Conservation (phyloP, 805 yeast genomes). For the Pichia nanzhaoensis region DNA sequence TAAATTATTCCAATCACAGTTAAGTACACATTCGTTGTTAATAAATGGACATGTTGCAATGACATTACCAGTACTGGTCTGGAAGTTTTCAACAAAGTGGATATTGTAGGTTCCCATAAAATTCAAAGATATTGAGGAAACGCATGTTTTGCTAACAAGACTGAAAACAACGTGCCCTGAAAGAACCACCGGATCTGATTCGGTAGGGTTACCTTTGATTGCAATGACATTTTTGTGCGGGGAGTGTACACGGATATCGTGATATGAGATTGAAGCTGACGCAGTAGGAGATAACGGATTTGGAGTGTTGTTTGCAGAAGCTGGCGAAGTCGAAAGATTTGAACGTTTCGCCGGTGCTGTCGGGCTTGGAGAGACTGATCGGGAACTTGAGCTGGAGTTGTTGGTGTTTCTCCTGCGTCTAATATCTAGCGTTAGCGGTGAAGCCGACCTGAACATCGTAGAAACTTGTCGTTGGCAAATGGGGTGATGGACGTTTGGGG, state of each 20-base stretch:
- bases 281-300: not conserved
- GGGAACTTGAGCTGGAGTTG: not conserved
- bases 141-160: not conserved
- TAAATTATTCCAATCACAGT: constrained; percentile 44
- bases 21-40: constrained; percentile 35
- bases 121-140: constrained; percentile 27
- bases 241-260: constrained; percentile 21
- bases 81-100: constrained; percentile 33
- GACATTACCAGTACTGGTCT: constrained; percentile 23
- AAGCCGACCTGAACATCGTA: constrained; percentile 1
- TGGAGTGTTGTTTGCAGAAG: too few relatives aligned
- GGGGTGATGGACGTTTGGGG: too few relatives aligned
- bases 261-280: not conserved
- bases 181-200: constrained; percentile 15
- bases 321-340: not conserved
- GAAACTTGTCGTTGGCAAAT: not conserved
- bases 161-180: constrained; percentile 37
- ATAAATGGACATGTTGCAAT: constrained; percentile 29
- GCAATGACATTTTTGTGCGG: constrained; percentile 29
- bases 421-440: not conserved
- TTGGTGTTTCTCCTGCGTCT: not conserved
- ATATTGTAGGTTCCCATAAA: constrained; percentile 39
- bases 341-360: not conserved
- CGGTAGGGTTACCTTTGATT: not conserved
- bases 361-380: not conserved